Percentiles rank a stretch among this genome's conserved stretches.
phyloP scores from a whole-genome alignment of 768 basidiomycete genomes.

The Cantharellus cinnabarinus region DNA sequence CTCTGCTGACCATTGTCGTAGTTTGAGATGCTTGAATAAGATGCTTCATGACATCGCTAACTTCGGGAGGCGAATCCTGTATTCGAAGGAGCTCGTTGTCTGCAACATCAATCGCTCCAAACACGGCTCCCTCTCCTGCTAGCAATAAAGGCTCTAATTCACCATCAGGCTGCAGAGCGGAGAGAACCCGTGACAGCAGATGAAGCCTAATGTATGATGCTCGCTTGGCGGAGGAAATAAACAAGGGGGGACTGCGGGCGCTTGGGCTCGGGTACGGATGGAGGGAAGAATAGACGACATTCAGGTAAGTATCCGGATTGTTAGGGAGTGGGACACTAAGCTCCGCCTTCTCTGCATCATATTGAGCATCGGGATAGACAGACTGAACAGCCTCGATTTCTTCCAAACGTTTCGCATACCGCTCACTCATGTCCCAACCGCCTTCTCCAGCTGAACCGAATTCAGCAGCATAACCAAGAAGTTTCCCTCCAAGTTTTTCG shows the following conservation, averaged over 20 bases:
- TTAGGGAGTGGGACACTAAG: slow-evolving; percentile 30
- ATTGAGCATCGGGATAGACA: slow-evolving; percentile 7
- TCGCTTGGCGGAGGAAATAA: slow-evolving; percentile 43
- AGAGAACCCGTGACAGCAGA: slow-evolving; percentile 46
- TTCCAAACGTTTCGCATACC: slow-evolving; percentile 15
- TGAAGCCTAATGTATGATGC: slow-evolving; percentile 72
- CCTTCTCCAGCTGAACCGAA: neutral
- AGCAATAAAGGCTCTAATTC: slow-evolving; percentile 29
- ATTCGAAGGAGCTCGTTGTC: slow-evolving; percentile 50
- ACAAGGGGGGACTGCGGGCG: slow-evolving; percentile 42
- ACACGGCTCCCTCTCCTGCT: slow-evolving; percentile 48
- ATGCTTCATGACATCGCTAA: slow-evolving; percentile 42
- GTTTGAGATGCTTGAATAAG: slow-evolving; percentile 20
- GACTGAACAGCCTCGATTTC: slow-evolving; percentile 16
- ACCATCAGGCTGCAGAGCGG: slow-evolving; percentile 21
- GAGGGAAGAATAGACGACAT: slow-evolving; percentile 35
- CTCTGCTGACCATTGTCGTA: neutral
- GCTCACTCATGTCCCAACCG: slow-evolving; percentile 10
- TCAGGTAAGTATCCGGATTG: slow-evolving; percentile 36
- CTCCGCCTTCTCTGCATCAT: neutral
- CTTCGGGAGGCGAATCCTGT: slow-evolving; percentile 51
- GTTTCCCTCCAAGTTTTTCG: slow-evolving; percentile 30
- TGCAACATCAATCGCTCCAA: slow-evolving; percentile 45
- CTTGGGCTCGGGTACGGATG: slow-evolving; percentile 27
- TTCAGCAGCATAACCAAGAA: slow-evolving; percentile 27